Evolutionary conservation across 495 filamentous ascomycete genomes (phyloP), one percentile per base, ranked within the genome.

Genomic region (Terfezia boudieri): DNA sequence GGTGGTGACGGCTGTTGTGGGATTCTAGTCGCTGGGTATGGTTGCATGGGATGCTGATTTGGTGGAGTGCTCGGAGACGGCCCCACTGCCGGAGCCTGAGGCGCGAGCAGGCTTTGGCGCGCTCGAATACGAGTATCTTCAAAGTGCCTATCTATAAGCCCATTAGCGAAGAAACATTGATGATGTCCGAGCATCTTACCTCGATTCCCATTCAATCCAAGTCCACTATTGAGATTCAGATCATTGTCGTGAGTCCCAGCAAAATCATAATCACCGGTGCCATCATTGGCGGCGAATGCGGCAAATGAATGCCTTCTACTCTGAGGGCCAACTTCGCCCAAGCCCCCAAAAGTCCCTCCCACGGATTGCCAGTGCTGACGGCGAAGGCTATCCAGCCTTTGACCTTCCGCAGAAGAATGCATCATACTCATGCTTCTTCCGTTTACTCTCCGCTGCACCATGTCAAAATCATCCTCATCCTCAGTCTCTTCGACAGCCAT

Each of bases 221-320:
- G 53, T 36, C 58, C 63, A 17, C 48, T 53, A n/a, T 53, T 58
- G 55, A 61, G 52, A 54, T 64, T 64, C 37, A 52, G 53, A 41
- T 64, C 54, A 12, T 62, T 48, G 53, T 65, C 62, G 37, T 53
- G 56, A 32, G 50, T 36, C 4, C 52, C 53, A 14, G 54, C 57
- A 55, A 63, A 60, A 41, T 63, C 59, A 36, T 59, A 58, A 23
- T 61, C 61, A 12, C 41, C 41, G 8, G 46, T 51, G 8, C 50
- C 46, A 14, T 65, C 63, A 55, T 52, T 52, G 56, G 59, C 59
- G 8, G 59, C 56, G 37, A 62, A 57, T 36, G 59, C 61, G 35
- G 87, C 89, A 66, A 98, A 93, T n/a, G 90, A 96, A 67, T 98
- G 90, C 4, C 90, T 81, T 51, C 90, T 78, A 63, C 89, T 94